These are phyloP conservation scores for Erigeron canadensis DNA, from an alignment of 129 eudicot species.

Conservation along the genomic window DNA sequence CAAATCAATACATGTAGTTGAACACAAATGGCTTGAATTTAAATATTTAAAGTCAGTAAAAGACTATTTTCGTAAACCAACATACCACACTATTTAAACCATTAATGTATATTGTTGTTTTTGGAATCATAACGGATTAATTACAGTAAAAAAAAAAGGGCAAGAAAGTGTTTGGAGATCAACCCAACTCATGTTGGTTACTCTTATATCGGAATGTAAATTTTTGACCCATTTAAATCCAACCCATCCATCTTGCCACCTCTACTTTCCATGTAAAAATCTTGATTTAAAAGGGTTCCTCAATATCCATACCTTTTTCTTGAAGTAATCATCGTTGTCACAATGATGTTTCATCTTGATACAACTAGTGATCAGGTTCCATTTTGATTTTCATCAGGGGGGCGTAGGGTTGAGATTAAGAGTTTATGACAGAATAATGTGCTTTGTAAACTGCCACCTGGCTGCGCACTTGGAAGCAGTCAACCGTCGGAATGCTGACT, in stretches of 20 bases:
- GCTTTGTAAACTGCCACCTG: slow-evolving; percentile 89
- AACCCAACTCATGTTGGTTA: background rate
- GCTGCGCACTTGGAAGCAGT: slow-evolving; percentile 99
- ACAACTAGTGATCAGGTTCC: slow-evolving; percentile 9
- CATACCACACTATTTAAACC: no score
- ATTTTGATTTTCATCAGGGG: slow-evolving; percentile 54
- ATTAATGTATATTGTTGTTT: no score
- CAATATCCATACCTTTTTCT: background rate
- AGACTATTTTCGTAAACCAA: no score
- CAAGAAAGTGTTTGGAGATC: no score
- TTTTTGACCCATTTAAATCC: background rate
- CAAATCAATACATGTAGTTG: background rate
- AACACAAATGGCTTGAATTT: background rate
- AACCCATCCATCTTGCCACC: background rate
- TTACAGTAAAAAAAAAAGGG: no score
- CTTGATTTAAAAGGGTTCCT: background rate
- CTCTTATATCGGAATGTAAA: background rate
- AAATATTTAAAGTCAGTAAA: no score
- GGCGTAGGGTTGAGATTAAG: slow-evolving; percentile 97
- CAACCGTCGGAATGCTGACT: slow-evolving; percentile 82
- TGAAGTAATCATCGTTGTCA: background rate
- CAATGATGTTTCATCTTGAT: background rate
- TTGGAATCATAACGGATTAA: no score
- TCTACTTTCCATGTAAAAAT: background rate
- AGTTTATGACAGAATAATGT: slow-evolving; percentile 85